Evolutionary conservation across 768 basidiomycete species (phyloP), one percentile per base, ranked within the genome.

Genomic region (Mycena metata): DNA sequence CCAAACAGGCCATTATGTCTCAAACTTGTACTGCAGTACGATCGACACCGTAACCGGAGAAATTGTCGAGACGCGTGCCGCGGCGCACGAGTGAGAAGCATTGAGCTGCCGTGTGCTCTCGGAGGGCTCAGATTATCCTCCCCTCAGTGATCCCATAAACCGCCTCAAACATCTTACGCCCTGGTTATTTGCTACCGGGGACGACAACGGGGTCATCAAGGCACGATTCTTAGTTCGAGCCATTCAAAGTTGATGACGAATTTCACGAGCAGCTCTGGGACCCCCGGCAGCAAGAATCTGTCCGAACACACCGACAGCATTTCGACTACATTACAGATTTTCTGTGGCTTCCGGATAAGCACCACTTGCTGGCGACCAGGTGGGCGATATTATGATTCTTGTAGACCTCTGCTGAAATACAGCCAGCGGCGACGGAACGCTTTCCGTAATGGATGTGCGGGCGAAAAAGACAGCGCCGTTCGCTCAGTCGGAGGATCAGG

Each of bases 251-350:
- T 5, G 36, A 33, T 26, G 15, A 61, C 52, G 42, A 60, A 64
- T 39, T 11, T 24, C 43, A 59, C 52, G 21, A 55, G 39, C 72
- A 98, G 96, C 85, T 98, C 26, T 98, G 96, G 96, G 96, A 98
- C 77, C 90, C 93, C 23, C 84, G 96, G 65, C 86, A 89, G 74
- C 80, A 83, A 57, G 90, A 90, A 11, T 83, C 85, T 50, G 80
- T 91, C 19, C 86, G 91, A 41, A 82, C 85, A 21, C 96, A 95
- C 76, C 88, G 82, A 35, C 96, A 98, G 56, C 96, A 98, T 74
- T 96, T 92, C 76, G 96, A 98, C 80, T 98, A 95, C 76, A 96
- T 98, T 63, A 93, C 95, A 42, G 96, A 96, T 77, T 96, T 98
- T 79, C 80, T 93, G 43, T 98, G 92, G 89, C 78, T 96, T 62